These are phyloP conservation scores for Linnemannia elongata DNA, from an alignment of 192 early-diverging fungal species.

Conservation along the genomic window DNA sequence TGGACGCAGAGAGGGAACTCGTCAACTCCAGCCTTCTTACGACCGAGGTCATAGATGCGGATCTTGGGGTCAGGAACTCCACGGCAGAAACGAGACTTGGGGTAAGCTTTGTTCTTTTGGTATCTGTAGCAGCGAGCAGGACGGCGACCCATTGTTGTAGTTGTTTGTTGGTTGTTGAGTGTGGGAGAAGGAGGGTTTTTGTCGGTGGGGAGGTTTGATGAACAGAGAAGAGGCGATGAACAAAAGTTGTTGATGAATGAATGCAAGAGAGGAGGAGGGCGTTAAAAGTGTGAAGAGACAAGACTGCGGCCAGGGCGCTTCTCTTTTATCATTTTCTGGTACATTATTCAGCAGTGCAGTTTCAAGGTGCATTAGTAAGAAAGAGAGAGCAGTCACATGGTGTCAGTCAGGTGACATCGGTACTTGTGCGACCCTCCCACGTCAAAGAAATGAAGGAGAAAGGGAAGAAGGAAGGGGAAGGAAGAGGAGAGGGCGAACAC, in stretches of 20 bases:
- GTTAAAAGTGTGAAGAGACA: not conserved
- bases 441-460: not conserved
- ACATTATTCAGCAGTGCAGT: slow-evolving; percentile 9
- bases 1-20: slow-evolving; percentile 98
- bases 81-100: slow-evolving; percentile 97
- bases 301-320: not conserved
- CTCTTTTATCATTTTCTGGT: not conserved
- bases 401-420: not conserved
- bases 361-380: slow-evolving; percentile 11
- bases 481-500: not conserved
- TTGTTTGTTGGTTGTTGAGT: not conserved
- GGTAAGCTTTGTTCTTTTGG: slow-evolving; percentile 99
- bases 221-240: not conserved
- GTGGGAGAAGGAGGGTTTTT: not conserved
- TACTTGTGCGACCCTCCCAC: not conserved
- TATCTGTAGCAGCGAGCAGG: slow-evolving; percentile 99
- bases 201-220: slow-evolving; percentile 2
- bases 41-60: slow-evolving; percentile 96
- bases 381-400: not conserved
- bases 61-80: slow-evolving; percentile 99
- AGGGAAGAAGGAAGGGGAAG: not conserved
- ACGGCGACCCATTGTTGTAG: slow-evolving; percentile 92
- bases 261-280: too few relatives aligned
- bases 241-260: not conserved
- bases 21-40: slow-evolving; percentile 97